Conservation (phyloP, 1,284 basidiomycete species). For the Cryptococcus amylolentus region DNA sequence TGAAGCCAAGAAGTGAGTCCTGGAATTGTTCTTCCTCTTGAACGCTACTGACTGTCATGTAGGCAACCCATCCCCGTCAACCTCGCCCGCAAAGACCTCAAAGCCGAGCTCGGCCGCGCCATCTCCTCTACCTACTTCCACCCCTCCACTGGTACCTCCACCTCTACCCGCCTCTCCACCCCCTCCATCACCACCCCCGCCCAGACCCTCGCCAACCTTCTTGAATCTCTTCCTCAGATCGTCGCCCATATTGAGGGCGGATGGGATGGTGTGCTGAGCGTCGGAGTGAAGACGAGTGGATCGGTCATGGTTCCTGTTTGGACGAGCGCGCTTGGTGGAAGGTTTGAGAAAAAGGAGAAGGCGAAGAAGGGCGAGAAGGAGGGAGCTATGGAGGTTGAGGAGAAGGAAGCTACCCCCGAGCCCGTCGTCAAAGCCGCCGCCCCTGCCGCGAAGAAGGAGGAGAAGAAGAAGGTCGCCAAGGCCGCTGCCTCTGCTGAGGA, state of each 20-base stretch:
- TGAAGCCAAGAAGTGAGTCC: slow-evolving; percentile 80
- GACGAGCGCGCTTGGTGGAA: slow-evolving; percentile 61
- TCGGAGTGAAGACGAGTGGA: slow-evolving; percentile 86
- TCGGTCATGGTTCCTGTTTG: slow-evolving; percentile 87
- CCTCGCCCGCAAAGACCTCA: slow-evolving; percentile 78
- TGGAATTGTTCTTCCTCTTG: slow-evolving; percentile 21
- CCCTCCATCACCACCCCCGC: slow-evolving; percentile 62
- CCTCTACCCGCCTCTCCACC: slow-evolving; percentile 73
- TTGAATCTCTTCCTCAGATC: slow-evolving; percentile 73
- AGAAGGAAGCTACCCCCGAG: slow-evolving; percentile 58
- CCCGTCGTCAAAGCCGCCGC: neutral
- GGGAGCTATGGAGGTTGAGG: slow-evolving; percentile 62
- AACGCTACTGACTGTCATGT: neutral
- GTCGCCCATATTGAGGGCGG: slow-evolving; percentile 66
- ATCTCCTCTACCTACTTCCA: slow-evolving; percentile 91
- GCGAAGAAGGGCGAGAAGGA: slow-evolving; percentile 56
- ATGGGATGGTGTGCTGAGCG: slow-evolving; percentile 87
- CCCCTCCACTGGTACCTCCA: slow-evolving; percentile 82
- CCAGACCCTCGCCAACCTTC: slow-evolving; percentile 57
- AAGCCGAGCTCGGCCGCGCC: slow-evolving; percentile 82
- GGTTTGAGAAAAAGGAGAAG: slow-evolving; percentile 52
- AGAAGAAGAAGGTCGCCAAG: neutral
- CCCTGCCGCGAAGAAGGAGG: neutral
- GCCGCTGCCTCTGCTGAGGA: neutral
- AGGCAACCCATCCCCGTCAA: slow-evolving; percentile 93